A percentile compares a stretch with the other conserved stretches of the same genome.
These are phyloP conservation scores for Dipteronia sinensis DNA, from an alignment of 345 rosid species.

Conservation along the genomic window DNA sequence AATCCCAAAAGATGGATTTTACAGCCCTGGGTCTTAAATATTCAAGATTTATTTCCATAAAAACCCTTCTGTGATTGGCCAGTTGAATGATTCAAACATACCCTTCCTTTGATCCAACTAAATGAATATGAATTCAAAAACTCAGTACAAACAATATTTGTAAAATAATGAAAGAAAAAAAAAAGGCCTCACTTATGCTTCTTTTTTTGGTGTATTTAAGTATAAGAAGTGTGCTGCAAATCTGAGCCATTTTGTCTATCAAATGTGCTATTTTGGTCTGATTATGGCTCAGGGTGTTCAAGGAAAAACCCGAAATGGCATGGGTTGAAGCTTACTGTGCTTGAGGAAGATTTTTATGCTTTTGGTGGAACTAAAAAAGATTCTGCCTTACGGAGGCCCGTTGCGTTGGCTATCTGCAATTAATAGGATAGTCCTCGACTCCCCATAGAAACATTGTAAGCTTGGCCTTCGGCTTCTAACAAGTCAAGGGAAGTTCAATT, in stretches of 20 bases:
- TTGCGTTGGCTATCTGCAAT: background rate
- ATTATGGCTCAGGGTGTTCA: background rate
- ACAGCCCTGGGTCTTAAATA: background rate
- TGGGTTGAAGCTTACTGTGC: background rate
- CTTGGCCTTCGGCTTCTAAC: background rate
- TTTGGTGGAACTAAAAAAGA: background rate
- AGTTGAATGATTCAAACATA: background rate
- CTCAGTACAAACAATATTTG: too few species aligned
- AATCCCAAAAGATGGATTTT: background rate
- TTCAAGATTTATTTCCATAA: background rate
- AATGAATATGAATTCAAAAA: background rate
- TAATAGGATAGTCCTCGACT: background rate
- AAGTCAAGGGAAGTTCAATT: background rate
- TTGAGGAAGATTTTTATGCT: background rate
- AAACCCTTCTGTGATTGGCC: background rate
- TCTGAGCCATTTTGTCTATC: too few species aligned
- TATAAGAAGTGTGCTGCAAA: too few species aligned
- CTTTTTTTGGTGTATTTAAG: too few species aligned
- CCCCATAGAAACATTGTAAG: background rate
- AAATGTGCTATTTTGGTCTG: background rate
- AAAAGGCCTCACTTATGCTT: too few species aligned
- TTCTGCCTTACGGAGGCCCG: background rate
- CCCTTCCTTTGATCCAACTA: background rate
- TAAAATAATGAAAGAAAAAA: too few species aligned
- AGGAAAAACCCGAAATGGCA: background rate